These are phyloP conservation scores for Ustilago loliicola DNA, from an alignment of 1,284 basidiomycete genomes.

Conservation along the genomic window DNA sequence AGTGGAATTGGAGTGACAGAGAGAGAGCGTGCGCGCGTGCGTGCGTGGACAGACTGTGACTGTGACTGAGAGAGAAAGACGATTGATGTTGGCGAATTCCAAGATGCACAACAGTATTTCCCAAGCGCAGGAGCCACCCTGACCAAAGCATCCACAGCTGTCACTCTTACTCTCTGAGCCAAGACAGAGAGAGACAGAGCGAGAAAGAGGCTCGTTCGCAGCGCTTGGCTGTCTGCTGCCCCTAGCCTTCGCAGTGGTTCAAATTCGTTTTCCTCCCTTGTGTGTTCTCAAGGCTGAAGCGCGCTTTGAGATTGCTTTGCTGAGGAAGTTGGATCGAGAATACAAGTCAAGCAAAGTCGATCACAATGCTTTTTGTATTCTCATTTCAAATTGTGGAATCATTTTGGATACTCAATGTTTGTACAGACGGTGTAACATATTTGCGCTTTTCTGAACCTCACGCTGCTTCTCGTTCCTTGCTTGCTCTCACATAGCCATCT, in stretches of 20 bases:
- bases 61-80: neutral
- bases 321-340: conserved; percentile 30
- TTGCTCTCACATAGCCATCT: neutral
- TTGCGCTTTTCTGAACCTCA: neutral
- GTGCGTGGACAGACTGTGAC: conserved; percentile 2
- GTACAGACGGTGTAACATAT: conserved; percentile 6
- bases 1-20: neutral
- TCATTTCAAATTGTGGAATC: conserved; percentile 2
- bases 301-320: conserved; percentile 1
- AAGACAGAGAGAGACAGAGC: no score
- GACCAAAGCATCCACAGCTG: conserved; percentile 5
- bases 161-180: neutral
- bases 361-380: conserved; percentile 27
- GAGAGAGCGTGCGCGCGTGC: conserved; percentile 13
- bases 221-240: conserved; percentile 25
- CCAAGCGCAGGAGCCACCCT: conserved; percentile 45
- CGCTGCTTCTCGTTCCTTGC: no score
- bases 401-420: neutral
- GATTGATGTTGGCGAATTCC: conserved; percentile 19
- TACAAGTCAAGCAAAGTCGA: conserved; percentile 25
- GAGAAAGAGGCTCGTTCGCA: conserved; percentile 1
- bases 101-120: conserved; percentile 3
- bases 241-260: conserved; percentile 9
- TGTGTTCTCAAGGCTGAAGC: neutral
- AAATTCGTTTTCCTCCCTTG: neutral